A percentile compares a stretch with the other conserved stretches of the same genome.
Conservation (phyloP, 257 asterid genomes). For the Ajuga chamaepitys region DNA sequence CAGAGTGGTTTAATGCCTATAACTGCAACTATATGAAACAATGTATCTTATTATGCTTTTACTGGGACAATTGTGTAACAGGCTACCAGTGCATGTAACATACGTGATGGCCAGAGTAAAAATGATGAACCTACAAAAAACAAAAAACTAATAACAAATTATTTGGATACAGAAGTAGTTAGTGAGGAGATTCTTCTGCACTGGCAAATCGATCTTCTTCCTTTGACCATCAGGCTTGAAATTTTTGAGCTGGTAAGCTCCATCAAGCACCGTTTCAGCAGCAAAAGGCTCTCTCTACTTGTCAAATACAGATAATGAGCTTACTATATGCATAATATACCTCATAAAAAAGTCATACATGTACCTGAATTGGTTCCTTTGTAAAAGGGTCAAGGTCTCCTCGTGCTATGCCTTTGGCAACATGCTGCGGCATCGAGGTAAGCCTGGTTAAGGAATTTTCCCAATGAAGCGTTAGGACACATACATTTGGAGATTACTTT, state of each 20-base stretch:
- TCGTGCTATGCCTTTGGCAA: conserved; percentile 79
- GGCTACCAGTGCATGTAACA: background rate
- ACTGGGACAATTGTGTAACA: too few species aligned
- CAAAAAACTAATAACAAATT: background rate
- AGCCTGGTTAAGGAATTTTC: conserved; percentile 54
- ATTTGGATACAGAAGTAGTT: conserved; percentile 93
- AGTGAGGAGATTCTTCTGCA: conserved; percentile 78
- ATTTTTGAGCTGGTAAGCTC: conserved; percentile 46
- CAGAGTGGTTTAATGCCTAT: background rate
- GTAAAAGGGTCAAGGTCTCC: conserved; percentile 93
- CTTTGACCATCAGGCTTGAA: conserved; percentile 59
- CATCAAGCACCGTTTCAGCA: conserved; percentile 28
- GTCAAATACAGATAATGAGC: conserved; percentile 12
- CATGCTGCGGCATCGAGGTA: conserved; percentile 59
- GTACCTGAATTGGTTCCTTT: conserved; percentile 71
- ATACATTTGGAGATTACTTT: conserved; percentile 2
- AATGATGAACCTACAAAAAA: background rate
- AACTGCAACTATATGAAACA: background rate
- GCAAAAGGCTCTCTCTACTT: conserved; percentile 34
- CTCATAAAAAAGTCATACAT: background rate
- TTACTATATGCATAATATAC: background rate
- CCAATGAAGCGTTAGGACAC: conserved; percentile 11
- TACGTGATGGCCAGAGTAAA: background rate
- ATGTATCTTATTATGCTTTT: too few species aligned
- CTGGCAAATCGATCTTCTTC: conserved; percentile 82